Evolutionary conservation across 306 rosid species (phyloP), one percentile per base, ranked within the genome.

Genomic region (Cicer chorassanicum): DNA sequence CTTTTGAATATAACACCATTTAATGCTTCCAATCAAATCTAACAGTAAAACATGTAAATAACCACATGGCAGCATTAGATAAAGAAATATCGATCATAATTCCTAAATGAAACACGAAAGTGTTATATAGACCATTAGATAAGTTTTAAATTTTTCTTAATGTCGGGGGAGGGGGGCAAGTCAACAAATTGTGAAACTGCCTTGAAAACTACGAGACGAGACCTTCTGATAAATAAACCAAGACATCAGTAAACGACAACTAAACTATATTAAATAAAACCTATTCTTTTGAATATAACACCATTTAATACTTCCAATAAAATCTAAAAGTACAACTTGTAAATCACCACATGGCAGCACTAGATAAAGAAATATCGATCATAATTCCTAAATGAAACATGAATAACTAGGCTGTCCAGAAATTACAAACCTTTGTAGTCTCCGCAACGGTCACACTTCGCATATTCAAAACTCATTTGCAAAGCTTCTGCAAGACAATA

Each of bases 401-500:
- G 38, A 73, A 29, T 56, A 40, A 54, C 19, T 51, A 59, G 39
- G 75, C 51, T n/a, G 68, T 21, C 41, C 55, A 19, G 18, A 5
- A 63, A 38, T 13, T 66, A 45, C 41, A 24, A 86, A 92, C 97
- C 98, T 85, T 89, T 88, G 43, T 59, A 77, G 83, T 66, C 89
- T 74, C 68, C 86, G 72, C 79, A 74, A 21, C 63, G 87, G 63
- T 86, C 92, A 85, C 80, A 74, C 75, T 73, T 82, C n/a, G 74
- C 84, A 74, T 54, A 75, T 48, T 86, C 99, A 82, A 86, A 87
- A 53, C 84, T 85, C 86, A 84, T 80, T 75, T 87, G 96, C 87
- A 95, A 68, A 70, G 87, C 93, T 77, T 90, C 99, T 95, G 88
- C 89, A 82, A 69, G 80, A 82, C 44, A 56, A 73, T 34, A 40